Percentiles rank a stretch among this genome's conserved stretches.
phyloP scores from a whole-genome alignment of 257 asterid genomes.

The Capsicum baccatum region DNA sequence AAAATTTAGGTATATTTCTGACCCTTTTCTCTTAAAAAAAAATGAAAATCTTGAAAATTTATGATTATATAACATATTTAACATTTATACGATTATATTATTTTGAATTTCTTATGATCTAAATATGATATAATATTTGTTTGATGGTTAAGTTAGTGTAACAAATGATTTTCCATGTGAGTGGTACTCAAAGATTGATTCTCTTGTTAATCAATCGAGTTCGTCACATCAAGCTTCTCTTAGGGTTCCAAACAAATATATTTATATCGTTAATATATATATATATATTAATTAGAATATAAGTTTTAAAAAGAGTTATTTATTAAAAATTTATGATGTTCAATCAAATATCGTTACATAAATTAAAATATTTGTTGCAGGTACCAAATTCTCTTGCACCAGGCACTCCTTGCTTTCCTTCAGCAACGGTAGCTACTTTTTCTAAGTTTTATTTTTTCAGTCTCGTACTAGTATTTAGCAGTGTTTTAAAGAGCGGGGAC shows the following conservation, averaged over 20 bases:
- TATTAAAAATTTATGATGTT: not conserved
- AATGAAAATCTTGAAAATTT: not conserved
- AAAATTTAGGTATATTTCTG: too few species aligned
- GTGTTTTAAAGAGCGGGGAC: too few species aligned
- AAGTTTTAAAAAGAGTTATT: not conserved
- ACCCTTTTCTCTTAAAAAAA: too few species aligned
- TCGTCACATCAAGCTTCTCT: too few species aligned
- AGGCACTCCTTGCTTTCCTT: conserved; percentile 57
- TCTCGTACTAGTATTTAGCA: not conserved
- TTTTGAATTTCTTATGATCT: not conserved
- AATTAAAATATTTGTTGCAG: not conserved
- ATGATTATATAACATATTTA: not conserved
- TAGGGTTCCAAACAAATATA: not conserved
- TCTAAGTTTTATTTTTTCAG: not conserved
- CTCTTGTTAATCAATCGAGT: too few species aligned
- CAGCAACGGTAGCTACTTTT: conserved; percentile 51
- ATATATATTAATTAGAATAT: not conserved
- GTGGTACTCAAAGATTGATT: too few species aligned
- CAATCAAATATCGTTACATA: not conserved
- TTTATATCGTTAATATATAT: not conserved
- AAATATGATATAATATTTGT: not conserved
- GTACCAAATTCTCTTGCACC: not conserved
- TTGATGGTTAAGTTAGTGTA: too few species aligned
- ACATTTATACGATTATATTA: not conserved
- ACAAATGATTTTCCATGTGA: too few species aligned